A percentile compares a stretch with the other conserved stretches of the same genome.
phyloP scores from a whole-genome alignment of 1,284 basidiomycete genomes.

The Ustilago curta region DNA sequence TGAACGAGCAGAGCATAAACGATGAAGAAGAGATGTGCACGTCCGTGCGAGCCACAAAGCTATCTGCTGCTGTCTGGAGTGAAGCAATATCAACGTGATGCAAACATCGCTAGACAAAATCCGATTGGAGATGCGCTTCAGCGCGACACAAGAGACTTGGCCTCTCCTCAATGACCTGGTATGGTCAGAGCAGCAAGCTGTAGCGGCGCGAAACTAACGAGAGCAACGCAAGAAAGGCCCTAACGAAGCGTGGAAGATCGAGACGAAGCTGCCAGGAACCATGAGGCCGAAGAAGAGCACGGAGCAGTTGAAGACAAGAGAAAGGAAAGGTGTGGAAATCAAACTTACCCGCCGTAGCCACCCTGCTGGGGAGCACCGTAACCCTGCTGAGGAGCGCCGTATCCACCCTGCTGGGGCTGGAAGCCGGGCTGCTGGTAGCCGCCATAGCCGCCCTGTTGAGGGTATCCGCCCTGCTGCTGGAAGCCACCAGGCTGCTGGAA shows the following conservation, averaged over 20 bases:
- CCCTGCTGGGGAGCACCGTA: slow-evolving; percentile 56
- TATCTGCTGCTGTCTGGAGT: background rate
- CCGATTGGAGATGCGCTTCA: background rate
- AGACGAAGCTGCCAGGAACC: slow-evolving; percentile 13
- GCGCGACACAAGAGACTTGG: background rate
- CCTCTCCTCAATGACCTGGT: background rate
- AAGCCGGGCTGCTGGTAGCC: slow-evolving; percentile 61
- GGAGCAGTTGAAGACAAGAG: background rate
- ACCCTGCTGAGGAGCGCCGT: slow-evolving; percentile 54
- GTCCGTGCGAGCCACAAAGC: background rate
- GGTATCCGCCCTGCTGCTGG: slow-evolving; percentile 43
- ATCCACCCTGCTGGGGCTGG: slow-evolving; percentile 55
- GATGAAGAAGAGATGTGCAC: too few relatives aligned
- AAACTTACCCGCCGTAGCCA: slow-evolving; percentile 51
- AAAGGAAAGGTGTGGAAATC: background rate
- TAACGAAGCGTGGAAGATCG: slow-evolving; percentile 5
- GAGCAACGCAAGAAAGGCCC: background rate
- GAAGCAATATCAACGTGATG: background rate
- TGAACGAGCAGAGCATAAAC: slow-evolving; percentile 7
- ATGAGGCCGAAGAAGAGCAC: background rate
- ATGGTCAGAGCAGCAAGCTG: background rate
- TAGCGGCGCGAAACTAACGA: background rate
- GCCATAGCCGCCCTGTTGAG: slow-evolving; percentile 55
- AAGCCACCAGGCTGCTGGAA: slow-evolving; percentile 48
- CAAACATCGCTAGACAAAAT: background rate